Evolutionary conservation across 805 yeast genomes (phyloP).

Genomic region (Ogataea philodendri): DNA sequence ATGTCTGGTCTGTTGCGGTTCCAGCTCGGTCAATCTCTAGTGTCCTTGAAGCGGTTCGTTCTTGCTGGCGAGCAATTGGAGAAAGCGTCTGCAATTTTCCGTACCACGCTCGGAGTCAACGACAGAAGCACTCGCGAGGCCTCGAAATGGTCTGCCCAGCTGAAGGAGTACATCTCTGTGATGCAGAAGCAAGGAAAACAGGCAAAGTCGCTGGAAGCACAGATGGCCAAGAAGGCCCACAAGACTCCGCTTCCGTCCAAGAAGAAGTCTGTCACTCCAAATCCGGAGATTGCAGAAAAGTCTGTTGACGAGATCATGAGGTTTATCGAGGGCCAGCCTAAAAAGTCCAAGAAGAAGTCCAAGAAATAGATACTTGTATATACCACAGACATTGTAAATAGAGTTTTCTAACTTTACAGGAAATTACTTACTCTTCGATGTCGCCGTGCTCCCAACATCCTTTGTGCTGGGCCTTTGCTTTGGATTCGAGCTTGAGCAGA

Average conservation of each 20-base stretch:
- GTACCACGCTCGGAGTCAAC: constrained; percentile 59
- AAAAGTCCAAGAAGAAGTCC: constrained; percentile 32
- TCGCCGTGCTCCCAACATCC: constrained; percentile 83
- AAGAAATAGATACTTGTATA: constrained; percentile 18
- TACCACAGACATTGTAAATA: constrained; percentile 6
- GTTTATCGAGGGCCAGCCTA: constrained; percentile 60
- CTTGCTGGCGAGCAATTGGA: constrained; percentile 57
- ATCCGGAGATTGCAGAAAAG: constrained; percentile 58
- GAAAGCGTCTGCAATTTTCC: constrained; percentile 57
- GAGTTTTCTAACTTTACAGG: constrained; percentile 2
- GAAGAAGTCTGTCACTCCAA: constrained; percentile 36
- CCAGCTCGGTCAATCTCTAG: constrained; percentile 64
- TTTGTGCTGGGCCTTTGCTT: constrained; percentile 47
- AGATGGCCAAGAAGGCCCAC: constrained; percentile 25
- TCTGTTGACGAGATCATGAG: constrained; percentile 71
- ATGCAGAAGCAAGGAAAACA: constrained; percentile 44
- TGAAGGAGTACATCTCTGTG: constrained; percentile 48
- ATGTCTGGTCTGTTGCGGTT: constrained; percentile 64
- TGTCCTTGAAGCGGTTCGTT: constrained; percentile 49
- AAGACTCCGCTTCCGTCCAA: constrained; percentile 27
- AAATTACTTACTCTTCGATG: constrained; percentile 52
- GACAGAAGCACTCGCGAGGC: constrained; percentile 68
- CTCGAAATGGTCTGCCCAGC: constrained; percentile 58
- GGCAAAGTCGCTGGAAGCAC: constrained; percentile 23
- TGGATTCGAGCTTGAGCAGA: constrained; percentile 42